Evolutionary conservation across 805 yeast genomes (phyloP).

Genomic region (Teunomyces funiuensis): DNA sequence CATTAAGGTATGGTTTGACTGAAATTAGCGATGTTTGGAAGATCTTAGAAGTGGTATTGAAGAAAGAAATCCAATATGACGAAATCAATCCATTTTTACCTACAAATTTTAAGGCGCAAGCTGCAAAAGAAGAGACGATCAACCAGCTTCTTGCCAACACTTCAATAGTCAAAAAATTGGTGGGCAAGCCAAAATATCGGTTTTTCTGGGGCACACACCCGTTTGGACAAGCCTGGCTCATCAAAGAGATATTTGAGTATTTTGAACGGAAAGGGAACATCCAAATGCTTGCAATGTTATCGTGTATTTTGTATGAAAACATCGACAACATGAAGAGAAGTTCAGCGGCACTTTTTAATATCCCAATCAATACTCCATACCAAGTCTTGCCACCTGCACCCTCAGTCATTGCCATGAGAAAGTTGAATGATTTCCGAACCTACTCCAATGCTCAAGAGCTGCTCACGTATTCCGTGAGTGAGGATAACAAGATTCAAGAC

Average conservation of each 20-base stretch:
- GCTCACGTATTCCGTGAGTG: constrained; percentile 7
- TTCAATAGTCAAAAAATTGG: constrained; percentile 9
- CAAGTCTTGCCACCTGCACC: constrained; percentile 34
- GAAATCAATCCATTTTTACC: constrained; percentile 15
- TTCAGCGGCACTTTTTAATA: constrained; percentile 21
- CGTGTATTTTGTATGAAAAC: constrained; percentile 65
- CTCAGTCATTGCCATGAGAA: constrained; percentile 16
- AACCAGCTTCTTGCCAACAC: constrained; percentile 11
- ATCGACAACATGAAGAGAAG: constrained; percentile 17
- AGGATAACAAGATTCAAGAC: constrained; percentile 7
- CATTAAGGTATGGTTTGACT: constrained; percentile 56
- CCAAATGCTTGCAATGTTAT: constrained; percentile 88
- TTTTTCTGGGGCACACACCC: constrained; percentile 83
- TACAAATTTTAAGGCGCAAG: constrained; percentile 5
- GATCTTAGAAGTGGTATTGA: constrained; percentile 48
- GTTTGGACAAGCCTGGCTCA: constrained; percentile 66
- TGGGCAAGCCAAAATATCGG: constrained; percentile 17
- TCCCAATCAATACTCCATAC: constrained; percentile 52
- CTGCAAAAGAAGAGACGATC: constrained; percentile 7
- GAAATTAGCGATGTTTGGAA: constrained; percentile 79
- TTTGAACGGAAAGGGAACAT: constrained; percentile 66
- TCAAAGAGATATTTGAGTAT: constrained; percentile 58
- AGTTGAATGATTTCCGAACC: constrained; percentile 10
- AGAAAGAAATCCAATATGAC: constrained; percentile 36
- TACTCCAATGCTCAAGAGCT: constrained; percentile 7